Evolutionary conservation across 2,329 filamentous ascomycete genomes (phyloP).

Genomic region (Aspergillus udagawae): DNA sequence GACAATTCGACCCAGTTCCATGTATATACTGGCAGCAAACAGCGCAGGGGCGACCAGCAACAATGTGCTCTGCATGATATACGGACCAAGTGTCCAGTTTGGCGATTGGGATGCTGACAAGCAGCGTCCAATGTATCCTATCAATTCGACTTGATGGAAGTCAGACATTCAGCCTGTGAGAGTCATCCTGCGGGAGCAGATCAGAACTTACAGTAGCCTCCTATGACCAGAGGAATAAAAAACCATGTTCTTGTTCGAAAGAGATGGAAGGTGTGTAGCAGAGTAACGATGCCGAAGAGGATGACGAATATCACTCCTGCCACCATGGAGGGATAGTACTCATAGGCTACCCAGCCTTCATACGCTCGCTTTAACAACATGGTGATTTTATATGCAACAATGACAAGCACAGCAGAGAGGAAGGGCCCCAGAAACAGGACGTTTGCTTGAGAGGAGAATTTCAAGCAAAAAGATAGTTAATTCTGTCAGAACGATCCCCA

Average conservation of each 20-base stretch:
- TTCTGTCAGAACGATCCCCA: not conserved
- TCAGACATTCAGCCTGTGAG: not conserved
- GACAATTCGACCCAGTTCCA: constrained; percentile 22
- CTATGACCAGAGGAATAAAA: constrained; percentile 28
- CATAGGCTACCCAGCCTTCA: constrained; percentile 13
- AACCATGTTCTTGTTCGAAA: constrained; percentile 23
- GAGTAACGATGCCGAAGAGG: constrained; percentile 15
- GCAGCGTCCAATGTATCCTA: constrained; percentile 51
- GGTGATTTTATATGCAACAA: not conserved
- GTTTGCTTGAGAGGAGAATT: not conserved
- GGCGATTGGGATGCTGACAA: constrained; percentile 36
- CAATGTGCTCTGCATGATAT: constrained; percentile 24
- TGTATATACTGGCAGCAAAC: constrained; percentile 27
- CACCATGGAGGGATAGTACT: constrained; percentile 22
- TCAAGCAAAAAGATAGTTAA: not conserved
- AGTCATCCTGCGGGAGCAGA: not conserved
- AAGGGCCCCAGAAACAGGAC: not conserved
- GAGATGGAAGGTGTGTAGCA: constrained; percentile 21
- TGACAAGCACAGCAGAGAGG: not conserved
- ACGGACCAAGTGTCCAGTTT: constrained; percentile 21
- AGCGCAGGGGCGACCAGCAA: constrained; percentile 23
- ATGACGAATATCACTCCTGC: constrained; percentile 22
- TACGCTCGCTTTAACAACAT: not conserved
- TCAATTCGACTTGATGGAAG: constrained; percentile 41
- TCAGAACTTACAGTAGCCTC: constrained; percentile 31